Evolutionary conservation across 225 moss, liverwort and hornwort species (phyloP), one percentile per base, ranked within the genome.

Genomic region (Pseudoscleropodium purum): DNA sequence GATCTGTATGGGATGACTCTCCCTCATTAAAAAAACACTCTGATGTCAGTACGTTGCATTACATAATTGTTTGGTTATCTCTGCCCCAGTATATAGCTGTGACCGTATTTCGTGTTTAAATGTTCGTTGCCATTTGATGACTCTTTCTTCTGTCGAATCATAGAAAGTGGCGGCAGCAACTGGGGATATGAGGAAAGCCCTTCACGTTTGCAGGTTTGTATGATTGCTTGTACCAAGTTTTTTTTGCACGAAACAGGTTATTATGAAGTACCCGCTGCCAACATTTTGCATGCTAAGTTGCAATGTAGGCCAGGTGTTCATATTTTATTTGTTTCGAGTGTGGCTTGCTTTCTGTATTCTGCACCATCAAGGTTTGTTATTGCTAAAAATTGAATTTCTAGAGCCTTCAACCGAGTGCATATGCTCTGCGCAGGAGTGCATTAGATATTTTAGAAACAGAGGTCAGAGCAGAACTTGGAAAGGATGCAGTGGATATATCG

Each of bases 131-230:
- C 85, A 52, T 89, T 81, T 90, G 43, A 80, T 85, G 54, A 73
- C 79, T 80, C 87, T 74, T 86, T 73, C 49, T 41, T 89, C 54
- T 79, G 84, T 86, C 79, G 63, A 80, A 86, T 85, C 60, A 54
- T 92, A 97, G 96, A 97, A 95, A 94, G 97, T 99, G 74, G 94
- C 97, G 74, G 97, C 96, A 69, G 99, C 97, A 85, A 93, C 97
- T 82, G 99, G 99, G 84, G 99, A 99, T 90, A 99, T 99, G 97
- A 92, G 97, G 87, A 97, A 96, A 91, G 99, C 97, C 47, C 95
- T 97, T 80, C 94, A 96, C 84, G 95, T 97, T 77, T 99, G 99
- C 96, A 96, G 96, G 97, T 96, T 89, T 47, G 88, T 85, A 31
- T 87, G 56, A 23, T 86, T 72, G 49, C 62, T 75, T 76, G 16